Evolutionary conservation across 495 filamentous ascomycete species (phyloP).

Genomic region (Articulospora tetracladia): DNA sequence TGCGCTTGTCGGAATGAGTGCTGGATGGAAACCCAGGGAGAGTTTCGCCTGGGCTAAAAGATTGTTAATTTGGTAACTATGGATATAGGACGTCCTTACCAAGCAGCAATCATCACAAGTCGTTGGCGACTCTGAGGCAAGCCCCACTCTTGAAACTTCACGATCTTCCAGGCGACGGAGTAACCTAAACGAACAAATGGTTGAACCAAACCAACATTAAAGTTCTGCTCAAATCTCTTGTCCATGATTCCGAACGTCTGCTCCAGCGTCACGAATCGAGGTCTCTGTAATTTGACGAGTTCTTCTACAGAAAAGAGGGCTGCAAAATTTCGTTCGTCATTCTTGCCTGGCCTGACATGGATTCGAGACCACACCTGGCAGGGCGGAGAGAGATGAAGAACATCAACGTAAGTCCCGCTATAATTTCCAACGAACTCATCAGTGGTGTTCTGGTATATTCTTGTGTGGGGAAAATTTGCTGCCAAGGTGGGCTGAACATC

Average conservation of each 20-base stretch:
- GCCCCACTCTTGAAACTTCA: constrained; percentile 45
- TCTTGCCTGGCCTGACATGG: constrained; percentile 56
- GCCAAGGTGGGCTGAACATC: constrained; percentile 52
- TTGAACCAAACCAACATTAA: constrained; percentile 52
- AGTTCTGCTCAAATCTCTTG: constrained; percentile 36
- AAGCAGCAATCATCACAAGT: constrained; percentile 73
- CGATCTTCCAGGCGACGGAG: constrained; percentile 52
- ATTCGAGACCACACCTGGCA: constrained; percentile 78
- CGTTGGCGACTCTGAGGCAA: constrained; percentile 56
- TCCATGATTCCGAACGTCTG: constrained; percentile 64
- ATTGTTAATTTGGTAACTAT: background rate
- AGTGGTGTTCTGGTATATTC: constrained; percentile 40
- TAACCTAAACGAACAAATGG: constrained; percentile 63
- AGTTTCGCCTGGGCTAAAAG: constrained; percentile 61
- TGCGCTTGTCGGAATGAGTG: constrained; percentile 51
- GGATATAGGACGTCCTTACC: constrained; percentile 40
- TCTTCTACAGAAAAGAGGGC: constrained; percentile 59
- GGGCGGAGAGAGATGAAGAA: constrained; percentile 77
- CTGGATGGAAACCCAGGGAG: constrained; percentile 65
- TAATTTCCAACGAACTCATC: constrained; percentile 36
- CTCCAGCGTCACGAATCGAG: constrained; percentile 76
- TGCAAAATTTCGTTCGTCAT: constrained; percentile 71
- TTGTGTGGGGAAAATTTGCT: constrained; percentile 51
- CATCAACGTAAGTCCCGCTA: constrained; percentile 44
- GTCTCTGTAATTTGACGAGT: constrained; percentile 55